Evolutionary conservation across 2,329 filamentous ascomycete species (phyloP).

Genomic region (Cercospora brassicicola): DNA sequence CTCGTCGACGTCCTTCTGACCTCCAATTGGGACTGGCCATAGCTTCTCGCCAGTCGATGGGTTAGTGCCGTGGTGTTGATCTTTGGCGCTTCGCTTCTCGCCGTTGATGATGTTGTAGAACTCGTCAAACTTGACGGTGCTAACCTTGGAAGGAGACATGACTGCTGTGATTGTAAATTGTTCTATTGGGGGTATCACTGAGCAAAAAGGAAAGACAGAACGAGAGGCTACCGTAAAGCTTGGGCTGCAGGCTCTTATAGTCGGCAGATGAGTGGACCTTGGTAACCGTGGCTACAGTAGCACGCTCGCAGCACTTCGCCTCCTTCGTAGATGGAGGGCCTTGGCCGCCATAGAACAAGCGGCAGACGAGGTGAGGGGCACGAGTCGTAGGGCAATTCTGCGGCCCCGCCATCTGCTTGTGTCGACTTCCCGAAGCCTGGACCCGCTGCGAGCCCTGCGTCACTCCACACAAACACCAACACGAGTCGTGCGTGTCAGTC

Average conservation of each 20-base stretch:
- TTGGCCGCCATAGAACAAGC: not conserved
- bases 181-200: not conserved
- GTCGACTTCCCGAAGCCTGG: constrained; percentile 5
- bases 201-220: not conserved
- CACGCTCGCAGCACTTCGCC: not conserved
- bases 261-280: constrained; percentile 13
- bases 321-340: not conserved
- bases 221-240: not conserved
- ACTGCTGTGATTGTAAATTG: constrained; percentile 20
- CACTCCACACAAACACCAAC: constrained; percentile 2
- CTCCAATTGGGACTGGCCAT: constrained; percentile 42
- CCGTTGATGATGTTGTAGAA: constrained; percentile 46
- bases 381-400: not conserved
- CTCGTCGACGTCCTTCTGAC: constrained; percentile 43
- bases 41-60: constrained; percentile 41
- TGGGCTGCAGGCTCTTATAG: constrained; percentile 14
- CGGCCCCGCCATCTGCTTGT: not conserved
- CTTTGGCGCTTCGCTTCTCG: constrained; percentile 36
- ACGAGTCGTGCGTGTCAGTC: constrained; percentile 9
- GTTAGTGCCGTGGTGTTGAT: constrained; percentile 39
- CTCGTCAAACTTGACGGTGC: constrained; percentile 40
- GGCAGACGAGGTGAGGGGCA: constrained; percentile 7
- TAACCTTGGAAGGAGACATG: constrained; percentile 50
- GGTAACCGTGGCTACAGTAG: constrained; percentile 2
- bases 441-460: constrained; percentile 4